Conservation (phyloP, 495 filamentous ascomycete genomes). For the Aspergillus ellipticus region DNA sequence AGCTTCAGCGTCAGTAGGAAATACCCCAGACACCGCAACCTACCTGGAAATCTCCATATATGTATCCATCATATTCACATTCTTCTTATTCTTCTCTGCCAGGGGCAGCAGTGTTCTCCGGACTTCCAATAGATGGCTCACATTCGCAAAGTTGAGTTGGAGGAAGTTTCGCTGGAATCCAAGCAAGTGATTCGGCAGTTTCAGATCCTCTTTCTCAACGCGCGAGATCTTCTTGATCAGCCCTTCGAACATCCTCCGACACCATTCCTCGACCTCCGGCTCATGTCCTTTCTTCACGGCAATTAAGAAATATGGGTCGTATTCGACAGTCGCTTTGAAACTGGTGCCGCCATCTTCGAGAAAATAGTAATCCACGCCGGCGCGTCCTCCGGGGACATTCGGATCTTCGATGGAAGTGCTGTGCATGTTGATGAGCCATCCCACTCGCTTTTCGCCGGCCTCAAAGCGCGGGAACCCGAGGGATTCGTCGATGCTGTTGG, state of each 20-base stretch:
- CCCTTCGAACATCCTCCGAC: constrained; percentile 78
- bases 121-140: constrained; percentile 76
- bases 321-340: constrained; percentile 95
- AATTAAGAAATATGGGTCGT: constrained; percentile 94
- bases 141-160: constrained; percentile 81
- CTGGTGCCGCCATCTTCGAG: constrained; percentile 87
- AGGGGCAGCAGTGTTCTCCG: constrained; percentile 80
- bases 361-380: constrained; percentile 96
- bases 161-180: constrained; percentile 86
- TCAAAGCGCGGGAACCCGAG: constrained; percentile 95
- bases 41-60: constrained; percentile 95
- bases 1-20: constrained; percentile 12
- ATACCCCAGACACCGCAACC: constrained; percentile 20
- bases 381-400: constrained; percentile 73
- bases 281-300: constrained; percentile 86
- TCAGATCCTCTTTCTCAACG: constrained; percentile 88
- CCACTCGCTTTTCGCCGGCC: constrained; percentile 75
- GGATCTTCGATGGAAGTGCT: constrained; percentile 83
- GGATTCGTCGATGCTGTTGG: constrained; percentile 85
- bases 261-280: constrained; percentile 94
- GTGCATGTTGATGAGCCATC: constrained; percentile 96
- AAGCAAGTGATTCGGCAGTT: constrained; percentile 93
- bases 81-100: constrained; percentile 94
- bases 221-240: constrained; percentile 72
- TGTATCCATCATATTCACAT: constrained; percentile 92